These are phyloP conservation scores for Magnaporthiopsis rhizophila DNA, from an alignment of 2,329 filamentous ascomycete genomes.

Conservation along the genomic window DNA sequence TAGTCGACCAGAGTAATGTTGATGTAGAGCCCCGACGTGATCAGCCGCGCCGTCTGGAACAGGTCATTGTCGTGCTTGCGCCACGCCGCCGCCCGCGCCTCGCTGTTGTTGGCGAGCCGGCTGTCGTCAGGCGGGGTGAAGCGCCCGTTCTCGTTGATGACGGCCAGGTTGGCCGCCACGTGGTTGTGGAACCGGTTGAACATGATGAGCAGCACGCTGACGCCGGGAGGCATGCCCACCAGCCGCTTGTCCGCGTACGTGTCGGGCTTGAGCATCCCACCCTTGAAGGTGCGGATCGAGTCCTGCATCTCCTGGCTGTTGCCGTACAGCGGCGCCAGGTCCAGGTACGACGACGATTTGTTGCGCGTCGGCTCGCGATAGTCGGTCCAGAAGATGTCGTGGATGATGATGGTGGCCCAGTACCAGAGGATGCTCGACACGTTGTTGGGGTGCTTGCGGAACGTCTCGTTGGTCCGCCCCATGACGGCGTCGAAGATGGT, in stretches of 20 bases:
- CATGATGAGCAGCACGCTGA: slow-evolving; percentile 66
- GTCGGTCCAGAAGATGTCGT: slow-evolving; percentile 67
- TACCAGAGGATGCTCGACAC: slow-evolving; percentile 66
- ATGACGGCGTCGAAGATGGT: slow-evolving; percentile 56
- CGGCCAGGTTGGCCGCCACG: slow-evolving; percentile 66
- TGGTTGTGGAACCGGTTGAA: slow-evolving; percentile 84
- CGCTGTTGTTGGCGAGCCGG: slow-evolving; percentile 30
- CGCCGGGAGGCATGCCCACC: slow-evolving; percentile 63
- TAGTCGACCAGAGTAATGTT: slow-evolving; percentile 75
- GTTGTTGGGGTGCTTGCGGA: slow-evolving; percentile 59
- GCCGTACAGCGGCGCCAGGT: slow-evolving; percentile 64
- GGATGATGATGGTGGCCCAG: slow-evolving; percentile 66
- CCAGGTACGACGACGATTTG: slow-evolving; percentile 64
- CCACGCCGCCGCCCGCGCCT: slow-evolving; percentile 45
- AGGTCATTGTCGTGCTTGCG: slow-evolving; percentile 68
- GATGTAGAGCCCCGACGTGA: slow-evolving; percentile 68
- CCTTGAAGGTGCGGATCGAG: slow-evolving; percentile 58
- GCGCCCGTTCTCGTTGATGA: slow-evolving; percentile 77
- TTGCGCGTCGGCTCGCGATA: slow-evolving; percentile 49
- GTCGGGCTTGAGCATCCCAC: slow-evolving; percentile 66
- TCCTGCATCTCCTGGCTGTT: slow-evolving; percentile 60
- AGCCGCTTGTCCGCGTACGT: slow-evolving; percentile 64
- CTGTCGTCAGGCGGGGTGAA: slow-evolving; percentile 56
- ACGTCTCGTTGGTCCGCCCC: slow-evolving; percentile 34
- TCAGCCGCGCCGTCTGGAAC: slow-evolving; percentile 70